Evolutionary conservation across 202 grass and related monocot genomes (phyloP).

Genomic region (Setaria italica): DNA sequence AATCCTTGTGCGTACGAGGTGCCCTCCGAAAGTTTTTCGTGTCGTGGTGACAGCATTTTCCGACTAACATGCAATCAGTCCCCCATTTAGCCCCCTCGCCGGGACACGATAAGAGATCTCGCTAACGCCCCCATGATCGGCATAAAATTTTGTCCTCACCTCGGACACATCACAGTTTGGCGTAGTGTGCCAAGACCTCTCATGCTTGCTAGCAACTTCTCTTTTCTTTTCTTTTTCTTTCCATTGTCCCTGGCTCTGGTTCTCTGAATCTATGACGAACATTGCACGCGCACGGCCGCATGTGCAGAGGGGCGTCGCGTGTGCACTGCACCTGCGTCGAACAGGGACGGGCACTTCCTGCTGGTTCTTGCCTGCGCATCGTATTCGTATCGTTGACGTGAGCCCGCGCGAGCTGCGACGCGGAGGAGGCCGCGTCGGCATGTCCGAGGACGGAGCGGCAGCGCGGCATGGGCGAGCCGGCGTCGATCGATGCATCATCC

Average conservation of each 20-base stretch:
- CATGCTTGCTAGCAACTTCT: neutral
- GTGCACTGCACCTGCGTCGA: neutral
- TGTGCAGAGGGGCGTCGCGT: no score
- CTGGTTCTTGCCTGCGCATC: neutral
- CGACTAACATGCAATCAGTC: slow-evolving; percentile 4
- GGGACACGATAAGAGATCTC: neutral
- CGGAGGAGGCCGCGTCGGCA: neutral
- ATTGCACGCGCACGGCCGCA: neutral
- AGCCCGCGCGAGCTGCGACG: neutral
- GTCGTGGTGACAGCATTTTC: slow-evolving; percentile 36
- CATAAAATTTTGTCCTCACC: neutral
- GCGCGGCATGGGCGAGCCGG: neutral
- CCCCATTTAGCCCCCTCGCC: neutral
- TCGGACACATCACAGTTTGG: neutral
- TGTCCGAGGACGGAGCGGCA: neutral
- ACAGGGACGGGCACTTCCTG: neutral
- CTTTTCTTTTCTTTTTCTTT: no score
- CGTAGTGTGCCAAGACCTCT: neutral
- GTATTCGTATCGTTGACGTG: neutral
- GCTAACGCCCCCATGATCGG: neutral
- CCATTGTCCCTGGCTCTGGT: no score
- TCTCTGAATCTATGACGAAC: neutral
- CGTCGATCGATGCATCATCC: no score
- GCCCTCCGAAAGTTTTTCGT: neutral
- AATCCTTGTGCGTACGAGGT: neutral